phyloP scores from a whole-genome alignment of 148 eudicot species.

The Rhododendron vialii region DNA sequence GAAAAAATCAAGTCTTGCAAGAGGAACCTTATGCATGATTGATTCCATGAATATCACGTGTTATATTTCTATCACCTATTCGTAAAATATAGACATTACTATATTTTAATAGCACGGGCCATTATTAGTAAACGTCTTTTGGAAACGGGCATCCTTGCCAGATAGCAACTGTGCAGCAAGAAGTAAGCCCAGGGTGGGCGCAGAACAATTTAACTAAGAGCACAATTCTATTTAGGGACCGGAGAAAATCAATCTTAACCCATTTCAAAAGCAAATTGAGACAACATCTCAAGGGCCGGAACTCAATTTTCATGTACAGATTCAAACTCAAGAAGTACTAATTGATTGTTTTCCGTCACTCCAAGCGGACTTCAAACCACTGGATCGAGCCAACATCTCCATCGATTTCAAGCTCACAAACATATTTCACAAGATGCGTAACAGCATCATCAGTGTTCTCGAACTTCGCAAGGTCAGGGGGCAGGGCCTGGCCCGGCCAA shows the following conservation, averaged over 20 bases:
- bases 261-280: neutral
- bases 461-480: constrained; percentile 72
- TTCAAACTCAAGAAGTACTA: neutral
- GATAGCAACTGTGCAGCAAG: too few relatives aligned
- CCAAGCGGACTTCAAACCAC: constrained; percentile 82
- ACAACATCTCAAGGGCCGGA: neutral
- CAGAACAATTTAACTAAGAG: too few relatives aligned
- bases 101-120: too few relatives aligned
- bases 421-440: constrained; percentile 58
- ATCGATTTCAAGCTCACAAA: constrained; percentile 84
- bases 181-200: too few relatives aligned
- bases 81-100: too few relatives aligned
- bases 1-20: too few relatives aligned
- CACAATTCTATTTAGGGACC: neutral
- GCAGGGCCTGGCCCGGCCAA: constrained; percentile 62
- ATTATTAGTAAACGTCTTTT: too few relatives aligned
- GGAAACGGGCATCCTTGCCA: too few relatives aligned
- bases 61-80: too few relatives aligned
- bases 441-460: constrained; percentile 70
- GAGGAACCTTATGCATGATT: too few relatives aligned
- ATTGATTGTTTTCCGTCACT: constrained; percentile 12
- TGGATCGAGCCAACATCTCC: constrained; percentile 91
- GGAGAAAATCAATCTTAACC: neutral
- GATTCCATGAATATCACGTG: too few relatives aligned
- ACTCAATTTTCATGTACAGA: neutral